Percentiles rank a stretch among this genome's conserved stretches.
These are phyloP conservation scores for Roridomyces roridus DNA, from an alignment of 768 basidiomycete genomes.

Conservation along the genomic window DNA sequence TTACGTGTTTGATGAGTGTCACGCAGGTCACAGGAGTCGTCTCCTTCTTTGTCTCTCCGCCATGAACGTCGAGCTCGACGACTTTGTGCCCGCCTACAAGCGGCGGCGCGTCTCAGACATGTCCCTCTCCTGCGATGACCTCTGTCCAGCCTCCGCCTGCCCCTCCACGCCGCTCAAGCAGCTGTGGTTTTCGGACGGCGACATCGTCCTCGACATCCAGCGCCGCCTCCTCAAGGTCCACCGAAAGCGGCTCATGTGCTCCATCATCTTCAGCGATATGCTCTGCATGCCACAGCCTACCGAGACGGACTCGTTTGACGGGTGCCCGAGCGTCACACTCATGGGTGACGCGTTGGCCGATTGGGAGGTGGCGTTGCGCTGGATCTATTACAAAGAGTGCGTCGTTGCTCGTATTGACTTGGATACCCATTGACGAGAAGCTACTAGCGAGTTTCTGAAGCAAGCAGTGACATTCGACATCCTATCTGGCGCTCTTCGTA, in stretches of 20 bases:
- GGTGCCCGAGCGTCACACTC: conserved; percentile 35
- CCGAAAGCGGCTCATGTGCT: conserved; percentile 22
- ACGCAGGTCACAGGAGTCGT: too few species aligned
- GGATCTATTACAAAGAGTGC: conserved; percentile 42
- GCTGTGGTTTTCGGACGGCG: conserved; percentile 41
- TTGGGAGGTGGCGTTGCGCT: conserved; percentile 35
- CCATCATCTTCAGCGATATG: conserved; percentile 42
- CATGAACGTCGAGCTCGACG: not conserved
- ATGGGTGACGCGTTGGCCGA: conserved; percentile 29
- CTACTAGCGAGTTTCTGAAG: conserved; percentile 31
- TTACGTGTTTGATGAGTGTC: too few species aligned
- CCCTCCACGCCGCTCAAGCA: conserved; percentile 3
- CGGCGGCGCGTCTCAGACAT: conserved; percentile 14
- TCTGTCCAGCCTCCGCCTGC: too few species aligned
- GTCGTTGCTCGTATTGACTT: conserved; percentile 7
- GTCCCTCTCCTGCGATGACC: too few species aligned
- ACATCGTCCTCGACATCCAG: conserved; percentile 39
- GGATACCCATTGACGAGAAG: not conserved
- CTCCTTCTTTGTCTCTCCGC: too few species aligned
- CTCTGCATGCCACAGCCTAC: conserved; percentile 39
- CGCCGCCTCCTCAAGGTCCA: conserved; percentile 34
- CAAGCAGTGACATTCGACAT: conserved; percentile 30
- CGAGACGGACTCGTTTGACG: conserved; percentile 35
- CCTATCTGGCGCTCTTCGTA: conserved; percentile 34
- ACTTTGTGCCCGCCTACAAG: conserved; percentile 2